A percentile compares a stretch with the other conserved stretches of the same genome.
These are phyloP conservation scores for Didymella pinodella DNA, from an alignment of 2,329 filamentous ascomycete species.

Conservation along the genomic window DNA sequence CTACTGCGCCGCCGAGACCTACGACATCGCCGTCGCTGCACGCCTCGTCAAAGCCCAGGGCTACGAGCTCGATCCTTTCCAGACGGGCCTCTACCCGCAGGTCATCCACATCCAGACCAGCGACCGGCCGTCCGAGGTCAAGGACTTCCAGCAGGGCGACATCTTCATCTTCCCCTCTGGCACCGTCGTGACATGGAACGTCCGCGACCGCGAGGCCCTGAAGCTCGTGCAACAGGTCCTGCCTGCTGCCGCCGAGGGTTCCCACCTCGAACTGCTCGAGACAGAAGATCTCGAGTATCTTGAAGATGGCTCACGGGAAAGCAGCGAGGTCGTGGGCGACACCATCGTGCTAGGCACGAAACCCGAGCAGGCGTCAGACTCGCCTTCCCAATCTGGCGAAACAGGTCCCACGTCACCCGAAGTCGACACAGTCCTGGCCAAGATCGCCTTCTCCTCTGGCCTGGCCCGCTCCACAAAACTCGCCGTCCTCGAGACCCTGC, in stretches of 20 bases:
- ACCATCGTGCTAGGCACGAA: slow-evolving; percentile 88
- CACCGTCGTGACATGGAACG: slow-evolving; percentile 89
- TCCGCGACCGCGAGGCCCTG: slow-evolving; percentile 75
- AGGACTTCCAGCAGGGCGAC: slow-evolving; percentile 71
- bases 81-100: slow-evolving; percentile 69
- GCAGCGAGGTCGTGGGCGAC: slow-evolving; percentile 82
- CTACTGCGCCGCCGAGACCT: slow-evolving; percentile 73
- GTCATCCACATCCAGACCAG: slow-evolving; percentile 67
- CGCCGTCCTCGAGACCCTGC: slow-evolving; percentile 83
- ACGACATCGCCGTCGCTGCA: slow-evolving; percentile 66
- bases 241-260: slow-evolving; percentile 76
- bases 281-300: slow-evolving; percentile 90
- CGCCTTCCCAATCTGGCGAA: slow-evolving; percentile 51
- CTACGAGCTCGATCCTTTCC: slow-evolving; percentile 68
- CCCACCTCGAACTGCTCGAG: slow-evolving; percentile 76
- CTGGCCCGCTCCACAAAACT: slow-evolving; percentile 92
- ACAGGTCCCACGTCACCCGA: slow-evolving; percentile 37
- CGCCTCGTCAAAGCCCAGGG: slow-evolving; percentile 66
- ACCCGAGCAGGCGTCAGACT: slow-evolving; percentile 33
- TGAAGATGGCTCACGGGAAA: slow-evolving; percentile 75
- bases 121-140: slow-evolving; percentile 49
- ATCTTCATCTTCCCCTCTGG: slow-evolving; percentile 96
- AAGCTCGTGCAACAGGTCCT: slow-evolving; percentile 68
- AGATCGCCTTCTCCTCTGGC: slow-evolving; percentile 95
- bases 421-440: slow-evolving; percentile 77